Base-by-base conservation (phyloP, 805 yeast genomes). In the Yamadazyma kitorensis region DNA sequence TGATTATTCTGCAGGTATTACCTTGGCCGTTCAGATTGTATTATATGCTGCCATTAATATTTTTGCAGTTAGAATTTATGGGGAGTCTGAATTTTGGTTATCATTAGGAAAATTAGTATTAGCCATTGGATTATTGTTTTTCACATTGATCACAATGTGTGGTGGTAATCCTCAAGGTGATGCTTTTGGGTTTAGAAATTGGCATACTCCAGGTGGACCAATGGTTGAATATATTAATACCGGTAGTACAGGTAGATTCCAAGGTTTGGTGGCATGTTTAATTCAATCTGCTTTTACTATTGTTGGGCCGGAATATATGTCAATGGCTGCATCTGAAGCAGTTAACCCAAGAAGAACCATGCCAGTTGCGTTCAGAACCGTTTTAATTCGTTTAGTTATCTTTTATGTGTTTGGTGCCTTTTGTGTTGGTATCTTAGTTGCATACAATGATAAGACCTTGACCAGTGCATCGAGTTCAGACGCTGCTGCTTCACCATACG, bases 401-500 rank as follows among this genome's bases (percentile, higher is more conserved):
- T 48, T 50, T 31, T 50, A 48, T 29, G 33, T 46, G 16, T 27
- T 39, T 16, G 46, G 47, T 15, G 48, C 48, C 19, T 30, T 50
- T 26, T 45, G 41, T 19, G 50, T 55, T 26, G 54, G 56, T 8
- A 43, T 53, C 27, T 45, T 58, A 28, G 42, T 46, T 21, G 57
- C 57, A 26, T 51, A 48, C 38, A 53, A 54, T 39, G 45, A 43
- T 29, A 36, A 27, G 16, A 35, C 22, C 13, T 44, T 37, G 37
- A 40, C 43, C 36, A 43, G 44, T 39, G 43, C 41, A 34, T 39
- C 34, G 37, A 35, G 35, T 31, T 39, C 25, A 31, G 47, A 40
- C 35, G 59, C 59, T 13, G 59, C 59, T 22, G 77, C 85, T 11
- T 78, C 89, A 11, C 95, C 95, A 0, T 86, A 82, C 50, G 93